Evolutionary conservation across 2,329 filamentous ascomycete genomes (phyloP).

Genomic region (Sclerotinia spermophila): DNA sequence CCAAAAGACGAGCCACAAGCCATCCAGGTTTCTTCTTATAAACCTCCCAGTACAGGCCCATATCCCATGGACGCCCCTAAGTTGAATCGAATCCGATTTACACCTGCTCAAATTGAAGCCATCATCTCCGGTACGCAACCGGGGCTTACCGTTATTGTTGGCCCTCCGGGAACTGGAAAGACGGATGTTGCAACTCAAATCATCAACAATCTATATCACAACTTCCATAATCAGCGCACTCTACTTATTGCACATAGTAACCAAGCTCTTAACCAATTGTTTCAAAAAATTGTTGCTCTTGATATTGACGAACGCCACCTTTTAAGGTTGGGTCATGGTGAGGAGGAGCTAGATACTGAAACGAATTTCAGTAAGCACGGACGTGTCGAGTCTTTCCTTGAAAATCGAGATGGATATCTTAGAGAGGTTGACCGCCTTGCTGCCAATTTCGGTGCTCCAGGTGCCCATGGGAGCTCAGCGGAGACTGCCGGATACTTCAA

Average conservation of each 20-base stretch:
- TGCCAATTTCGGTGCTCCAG: constrained; percentile 77
- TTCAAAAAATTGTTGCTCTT: constrained; percentile 94
- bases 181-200: constrained; percentile 99
- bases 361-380: constrained; percentile 91
- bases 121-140: constrained; percentile 93
- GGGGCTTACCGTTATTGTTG: constrained; percentile 88
- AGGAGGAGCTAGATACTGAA: constrained; percentile 86
- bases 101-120: constrained; percentile 84
- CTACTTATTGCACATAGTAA: constrained; percentile 95
- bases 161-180: constrained; percentile 94
- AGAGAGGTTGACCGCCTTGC: constrained; percentile 84
- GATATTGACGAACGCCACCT: constrained; percentile 96
- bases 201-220: constrained; percentile 98
- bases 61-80: constrained; percentile 83
- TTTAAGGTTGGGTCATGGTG: constrained; percentile 86
- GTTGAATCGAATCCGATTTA: constrained; percentile 81
- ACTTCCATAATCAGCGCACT: constrained; percentile 89
- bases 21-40: constrained; percentile 84
- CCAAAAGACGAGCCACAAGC: constrained; percentile 61
- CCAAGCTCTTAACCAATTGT: constrained; percentile 94
- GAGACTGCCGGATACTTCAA: constrained; percentile 98
- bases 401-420: constrained; percentile 76
- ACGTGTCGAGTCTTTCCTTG: constrained; percentile 89
- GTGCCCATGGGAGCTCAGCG: constrained; percentile 92
- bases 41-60: constrained; percentile 80